phyloP scores from a whole-genome alignment of 140 eudicot genomes.

The Stevia rebaudiana region DNA sequence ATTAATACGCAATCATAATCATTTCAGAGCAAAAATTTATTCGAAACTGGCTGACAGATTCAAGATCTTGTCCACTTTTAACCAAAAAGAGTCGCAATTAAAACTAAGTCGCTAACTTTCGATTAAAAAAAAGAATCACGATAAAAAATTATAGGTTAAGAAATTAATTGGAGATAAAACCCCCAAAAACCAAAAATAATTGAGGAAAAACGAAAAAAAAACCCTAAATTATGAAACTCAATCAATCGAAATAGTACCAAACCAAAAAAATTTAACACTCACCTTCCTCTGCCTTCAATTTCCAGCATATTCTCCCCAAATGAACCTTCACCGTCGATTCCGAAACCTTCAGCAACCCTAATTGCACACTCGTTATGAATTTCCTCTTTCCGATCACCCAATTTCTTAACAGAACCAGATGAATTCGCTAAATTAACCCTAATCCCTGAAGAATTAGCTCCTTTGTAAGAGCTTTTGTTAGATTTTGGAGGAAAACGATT shows the following conservation, averaged over 20 bases:
- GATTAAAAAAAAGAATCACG: background rate
- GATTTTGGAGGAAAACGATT: slow-evolving; percentile 12
- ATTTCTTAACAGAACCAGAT: slow-evolving; percentile 7
- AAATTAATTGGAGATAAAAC: background rate
- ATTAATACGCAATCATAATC: slow-evolving; percentile 6
- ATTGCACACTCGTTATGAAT: background rate
- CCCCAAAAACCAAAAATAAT: background rate
- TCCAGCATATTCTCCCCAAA: slow-evolving; percentile 51
- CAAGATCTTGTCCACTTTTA: slow-evolving; percentile 8
- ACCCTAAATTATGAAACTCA: slow-evolving; percentile 10
- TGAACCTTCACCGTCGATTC: slow-evolving; percentile 30
- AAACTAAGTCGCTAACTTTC: background rate
- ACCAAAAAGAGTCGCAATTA: slow-evolving; percentile 1
- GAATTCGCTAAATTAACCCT: background rate
- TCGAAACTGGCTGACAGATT: slow-evolving; percentile 15
- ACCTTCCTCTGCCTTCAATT: slow-evolving; percentile 47
- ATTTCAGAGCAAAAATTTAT: slow-evolving; percentile 5
- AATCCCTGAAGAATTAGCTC: background rate
- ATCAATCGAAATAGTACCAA: background rate
- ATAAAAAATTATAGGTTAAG: background rate
- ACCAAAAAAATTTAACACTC: background rate
- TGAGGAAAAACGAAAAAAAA: slow-evolving; percentile 1
- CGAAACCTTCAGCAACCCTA: slow-evolving; percentile 13
- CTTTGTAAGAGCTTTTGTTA: slow-evolving; percentile 4
- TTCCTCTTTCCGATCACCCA: slow-evolving; percentile 2